Base-by-base conservation (phyloP, 23 red algal species). In the Gracilariopsis chorda region DNA sequence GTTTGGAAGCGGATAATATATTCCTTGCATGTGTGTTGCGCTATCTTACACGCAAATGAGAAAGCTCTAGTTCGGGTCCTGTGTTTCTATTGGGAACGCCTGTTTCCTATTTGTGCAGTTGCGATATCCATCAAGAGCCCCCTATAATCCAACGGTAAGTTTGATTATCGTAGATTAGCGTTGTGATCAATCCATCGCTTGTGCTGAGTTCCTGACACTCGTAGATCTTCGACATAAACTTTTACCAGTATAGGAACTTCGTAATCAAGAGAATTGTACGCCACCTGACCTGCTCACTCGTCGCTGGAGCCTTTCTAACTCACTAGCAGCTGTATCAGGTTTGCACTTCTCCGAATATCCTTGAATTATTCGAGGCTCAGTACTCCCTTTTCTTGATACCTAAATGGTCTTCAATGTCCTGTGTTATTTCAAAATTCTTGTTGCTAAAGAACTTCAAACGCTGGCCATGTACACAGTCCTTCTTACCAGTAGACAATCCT, bases 371-470 rank as follows among this genome's bases (percentile, higher is more conserved):
- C 51, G 8, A 80, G 10, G 8, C n/a, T n/a, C n/a, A 80, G 42
- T 17, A 80, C 21, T 7, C 25, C 53, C 75, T 55, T 25, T 25
- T 55, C 53, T 0, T 83, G 78, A 41, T 83, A 83, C 4, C 13
- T 0, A 14, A 83, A 51, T 41, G 25, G 51, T 12, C 24, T 8
- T 17, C 5, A 21, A 83, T 6, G n/a, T 83, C 78, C 20, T 83
- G 48, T 12, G 78, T 83, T 8, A 83, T 47, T 21, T 70, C 32
- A 4, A 46, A 14, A 1, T n/a, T 27, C 37, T 68, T 57, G 57
- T 86, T 86, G 37, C 81, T 9, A 47, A 86, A 86, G 36, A 86
- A 86, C 81, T 86, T 68, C 53, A 69, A 48, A 8, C 60, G 3
- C 2, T 37, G 57, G 12, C 57, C 59, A 1, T 69, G 81, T 21